Conservation (phyloP, 768 basidiomycete genomes). For the Tephrocybe sp. region DNA sequence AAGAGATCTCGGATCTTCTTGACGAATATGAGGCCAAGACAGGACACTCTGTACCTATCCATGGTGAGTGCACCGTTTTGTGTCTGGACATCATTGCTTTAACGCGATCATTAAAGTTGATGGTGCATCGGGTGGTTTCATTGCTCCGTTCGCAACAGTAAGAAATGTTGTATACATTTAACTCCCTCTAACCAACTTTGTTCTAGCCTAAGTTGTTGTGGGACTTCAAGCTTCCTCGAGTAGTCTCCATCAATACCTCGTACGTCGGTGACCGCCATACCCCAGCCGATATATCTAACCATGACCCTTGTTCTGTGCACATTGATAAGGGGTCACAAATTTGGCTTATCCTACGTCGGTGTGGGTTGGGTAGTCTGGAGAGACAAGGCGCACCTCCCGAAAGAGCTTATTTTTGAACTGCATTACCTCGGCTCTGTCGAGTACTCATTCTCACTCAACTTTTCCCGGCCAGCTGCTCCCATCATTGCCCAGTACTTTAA, state of each 20-base stretch:
- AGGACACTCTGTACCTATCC: slow-evolving; percentile 60
- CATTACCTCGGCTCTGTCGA: slow-evolving; percentile 58
- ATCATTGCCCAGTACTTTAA: slow-evolving; percentile 67
- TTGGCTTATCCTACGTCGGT: slow-evolving; percentile 53
- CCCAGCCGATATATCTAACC: too few species aligned
- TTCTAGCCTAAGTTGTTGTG: slow-evolving; percentile 52
- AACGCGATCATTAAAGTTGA: slow-evolving; percentile 41
- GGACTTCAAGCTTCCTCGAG: slow-evolving; percentile 64
- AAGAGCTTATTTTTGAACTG: slow-evolving; percentile 71
- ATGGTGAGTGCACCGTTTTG: slow-evolving; percentile 54
- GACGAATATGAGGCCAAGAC: slow-evolving; percentile 64
- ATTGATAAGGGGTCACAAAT: slow-evolving; percentile 55
- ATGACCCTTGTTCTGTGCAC: background rate
- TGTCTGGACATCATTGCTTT: slow-evolving; percentile 33
- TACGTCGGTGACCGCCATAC: slow-evolving; percentile 22
- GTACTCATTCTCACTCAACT: slow-evolving; percentile 73
- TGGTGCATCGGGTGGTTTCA: slow-evolving; percentile 64
- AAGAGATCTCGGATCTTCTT: slow-evolving; percentile 76
- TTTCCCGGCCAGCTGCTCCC: slow-evolving; percentile 60
- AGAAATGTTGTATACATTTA: slow-evolving; percentile 5
- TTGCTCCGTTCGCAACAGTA: slow-evolving; percentile 58
- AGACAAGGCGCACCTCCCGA: slow-evolving; percentile 59
- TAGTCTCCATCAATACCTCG: slow-evolving; percentile 60
- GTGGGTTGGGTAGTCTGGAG: slow-evolving; percentile 75
- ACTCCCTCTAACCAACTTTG: slow-evolving; percentile 16